Evolutionary conservation across 23 red algal species (phyloP).

Genomic region (Cyanidiococcus yangmingshanensis): DNA sequence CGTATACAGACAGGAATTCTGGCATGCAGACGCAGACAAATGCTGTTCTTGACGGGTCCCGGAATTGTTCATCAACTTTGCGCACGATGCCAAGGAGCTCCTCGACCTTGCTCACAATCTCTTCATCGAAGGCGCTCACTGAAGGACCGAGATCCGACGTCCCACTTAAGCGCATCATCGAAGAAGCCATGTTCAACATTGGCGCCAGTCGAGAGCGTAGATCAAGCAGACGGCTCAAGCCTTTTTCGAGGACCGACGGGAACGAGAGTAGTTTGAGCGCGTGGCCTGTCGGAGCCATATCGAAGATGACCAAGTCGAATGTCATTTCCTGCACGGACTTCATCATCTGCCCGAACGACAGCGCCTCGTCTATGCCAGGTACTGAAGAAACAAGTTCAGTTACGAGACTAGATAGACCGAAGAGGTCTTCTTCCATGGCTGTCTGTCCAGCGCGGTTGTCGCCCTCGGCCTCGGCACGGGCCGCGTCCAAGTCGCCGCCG

Average conservation of each 20-base stretch:
- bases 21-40: constrained; percentile 96
- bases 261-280: constrained; percentile 81
- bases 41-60: constrained; percentile 48
- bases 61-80: constrained; percentile 55
- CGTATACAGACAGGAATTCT: constrained; percentile 93
- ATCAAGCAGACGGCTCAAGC: constrained; percentile 37
- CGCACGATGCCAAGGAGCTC: constrained; percentile 39
- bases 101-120: constrained; percentile 26
- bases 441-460: constrained; percentile 1
- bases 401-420: not conserved
- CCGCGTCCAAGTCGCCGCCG: not conserved
- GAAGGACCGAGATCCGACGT: constrained; percentile 21
- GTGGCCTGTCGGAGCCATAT: constrained; percentile 94
- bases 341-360: constrained; percentile 83
- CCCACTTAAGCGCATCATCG: constrained; percentile 45
- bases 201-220: constrained; percentile 61
- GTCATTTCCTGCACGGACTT: constrained; percentile 75
- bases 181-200: constrained; percentile 46
- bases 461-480: constrained; percentile 13
- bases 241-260: constrained; percentile 70
- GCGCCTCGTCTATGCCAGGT: constrained; percentile 96
- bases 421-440: constrained; percentile 24
- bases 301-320: constrained; percentile 77
- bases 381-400: constrained; percentile 38
- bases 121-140: not conserved